A percentile compares a stretch with the other conserved stretches of the same genome.
These are phyloP conservation scores for Acidiella bohemica DNA, from an alignment of 495 filamentous ascomycete species.

Conservation along the genomic window DNA sequence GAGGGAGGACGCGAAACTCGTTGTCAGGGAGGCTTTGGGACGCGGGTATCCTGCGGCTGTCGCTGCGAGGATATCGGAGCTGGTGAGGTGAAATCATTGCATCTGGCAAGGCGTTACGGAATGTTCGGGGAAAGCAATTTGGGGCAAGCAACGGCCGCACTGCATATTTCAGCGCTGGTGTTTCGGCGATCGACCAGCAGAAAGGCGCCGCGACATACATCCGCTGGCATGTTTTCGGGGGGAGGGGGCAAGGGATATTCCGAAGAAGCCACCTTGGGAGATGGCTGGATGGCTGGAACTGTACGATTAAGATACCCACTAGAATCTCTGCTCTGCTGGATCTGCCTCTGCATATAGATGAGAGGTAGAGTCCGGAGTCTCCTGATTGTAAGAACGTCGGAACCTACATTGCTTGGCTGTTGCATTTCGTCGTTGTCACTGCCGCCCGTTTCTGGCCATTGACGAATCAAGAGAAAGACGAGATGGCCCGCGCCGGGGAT, in stretches of 20 bases:
- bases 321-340: not conserved
- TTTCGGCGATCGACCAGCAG: not conserved
- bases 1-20: conserved; percentile 51
- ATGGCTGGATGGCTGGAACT: not conserved
- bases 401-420: not conserved
- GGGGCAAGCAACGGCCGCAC: not conserved
- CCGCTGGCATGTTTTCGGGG: not conserved
- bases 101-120: not conserved
- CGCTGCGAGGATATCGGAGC: conserved; percentile 76
- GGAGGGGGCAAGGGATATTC: too few relatives aligned
- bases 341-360: not conserved
- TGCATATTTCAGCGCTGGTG: not conserved
- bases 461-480: too few relatives aligned
- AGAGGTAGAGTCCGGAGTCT: not conserved
- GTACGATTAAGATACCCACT: conserved; percentile 1
- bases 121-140: not conserved
- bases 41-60: conserved; percentile 87
- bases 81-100: conserved; percentile 36
- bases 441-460: too few relatives aligned
- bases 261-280: not conserved
- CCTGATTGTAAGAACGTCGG: not conserved
- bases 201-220: not conserved
- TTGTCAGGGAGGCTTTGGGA: conserved; percentile 81
- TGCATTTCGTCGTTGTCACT: not conserved
- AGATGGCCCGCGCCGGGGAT: too few relatives aligned